Evolutionary conservation across 805 yeast genomes (phyloP), one percentile per base, ranked within the genome.

Genomic region (Metschnikowia borealis): DNA sequence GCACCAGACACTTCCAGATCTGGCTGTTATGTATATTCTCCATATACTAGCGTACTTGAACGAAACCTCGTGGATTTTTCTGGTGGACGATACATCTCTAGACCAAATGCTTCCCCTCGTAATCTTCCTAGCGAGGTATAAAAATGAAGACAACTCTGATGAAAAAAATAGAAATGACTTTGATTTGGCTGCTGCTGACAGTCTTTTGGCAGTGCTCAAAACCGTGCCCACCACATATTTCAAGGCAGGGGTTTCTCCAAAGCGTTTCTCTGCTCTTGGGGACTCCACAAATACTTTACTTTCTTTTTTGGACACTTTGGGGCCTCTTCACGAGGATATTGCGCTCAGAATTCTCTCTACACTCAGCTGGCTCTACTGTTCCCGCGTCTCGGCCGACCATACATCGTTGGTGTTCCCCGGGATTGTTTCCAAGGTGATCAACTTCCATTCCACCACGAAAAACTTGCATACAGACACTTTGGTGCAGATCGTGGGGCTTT

Each of bases 361-460:
- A 3, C 45, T 66, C 14, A 39, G 52, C 11, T 38, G 38, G 32
- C 46, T 60, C 8, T 58, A 58, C 40, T 11, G 54, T 1, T 53
- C 55, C 4, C 46, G 56, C 8, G 61, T 70, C 2, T 41, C 65
- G 6, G 33, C 72, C 3, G 68, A 68, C n/a, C 69, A 67, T 35
- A 45, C 70, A 6, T 62, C 76, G 10, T 63, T 63, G 38, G 70
- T 73, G 2, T 58, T 73, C n/a, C 78, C 78, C 1, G 78, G 78
- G 0, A 54, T 68, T 5, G 56, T 66, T 1, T 72, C 77, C 4
- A 57, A 64, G 41, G 49, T 70, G 15, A 61, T 70, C 4, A 63
- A 64, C 17, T 71, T 67, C 51, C 58, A 54, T 18, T 47, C 65
- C 0, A 29, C 42, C 3, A 50, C 65, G 0, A 59, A 56, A 29